These are phyloP conservation scores for Whalleya microplaca DNA, from an alignment of 2,329 filamentous ascomycete species.

Conservation along the genomic window DNA sequence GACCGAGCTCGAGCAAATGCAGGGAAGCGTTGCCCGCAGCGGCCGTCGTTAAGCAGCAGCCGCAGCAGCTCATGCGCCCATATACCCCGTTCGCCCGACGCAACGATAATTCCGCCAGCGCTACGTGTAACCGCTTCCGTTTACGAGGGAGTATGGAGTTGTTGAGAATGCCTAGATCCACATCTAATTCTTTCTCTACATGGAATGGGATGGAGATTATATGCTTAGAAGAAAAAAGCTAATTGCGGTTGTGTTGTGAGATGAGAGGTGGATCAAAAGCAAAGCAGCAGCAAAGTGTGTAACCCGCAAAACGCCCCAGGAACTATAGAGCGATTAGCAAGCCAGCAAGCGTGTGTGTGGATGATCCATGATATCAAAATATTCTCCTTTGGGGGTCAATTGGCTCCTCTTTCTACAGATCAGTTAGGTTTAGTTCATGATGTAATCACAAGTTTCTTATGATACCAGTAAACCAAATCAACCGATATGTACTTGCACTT, in stretches of 20 bases:
- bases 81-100: constrained; percentile 28
- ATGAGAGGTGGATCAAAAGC: constrained; percentile 14
- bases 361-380: constrained; percentile 31
- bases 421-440: constrained; percentile 41
- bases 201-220: constrained; percentile 27
- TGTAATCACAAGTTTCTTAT: constrained; percentile 48
- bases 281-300: constrained; percentile 12
- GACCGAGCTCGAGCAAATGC: constrained; percentile 89
- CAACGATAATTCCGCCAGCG: constrained; percentile 25
- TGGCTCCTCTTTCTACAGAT: constrained; percentile 41
- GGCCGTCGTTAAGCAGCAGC: constrained; percentile 80
- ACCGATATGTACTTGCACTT: constrained; percentile 18
- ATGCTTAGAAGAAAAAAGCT: constrained; percentile 43
- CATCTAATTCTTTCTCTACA: constrained; percentile 29
- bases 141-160: constrained; percentile 33
- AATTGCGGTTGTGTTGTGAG: constrained; percentile 33
- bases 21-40: constrained; percentile 86
- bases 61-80: too few relatives aligned
- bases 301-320: too few relatives aligned
- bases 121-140: constrained; percentile 30
- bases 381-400: constrained; percentile 34
- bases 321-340: constrained; percentile 1
- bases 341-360: too few relatives aligned
- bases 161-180: constrained; percentile 27
- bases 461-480: constrained; percentile 46